Base-by-base conservation (phyloP, 2,329 filamentous ascomycete genomes). In the Colletotrichum sp. region DNA sequence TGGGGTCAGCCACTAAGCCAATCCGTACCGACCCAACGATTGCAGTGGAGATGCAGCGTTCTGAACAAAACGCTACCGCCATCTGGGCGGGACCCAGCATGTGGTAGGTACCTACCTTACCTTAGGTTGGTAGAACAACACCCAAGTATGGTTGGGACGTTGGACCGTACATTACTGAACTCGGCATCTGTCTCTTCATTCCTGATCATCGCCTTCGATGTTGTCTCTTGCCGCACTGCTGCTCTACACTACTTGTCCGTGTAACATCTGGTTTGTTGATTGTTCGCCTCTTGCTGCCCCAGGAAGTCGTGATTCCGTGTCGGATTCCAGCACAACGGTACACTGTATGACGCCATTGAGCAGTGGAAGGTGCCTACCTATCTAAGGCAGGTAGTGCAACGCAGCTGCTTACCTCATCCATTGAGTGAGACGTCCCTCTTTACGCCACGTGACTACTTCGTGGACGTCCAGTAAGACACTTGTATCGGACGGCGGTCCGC, bases 311-410 rank as follows among this genome's bases (percentile, higher is more conserved):
- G 22, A 32, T 48, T 24, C 28, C 28, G 57, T 55, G 26, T 16
- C 3, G 44, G 6, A 52, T 52, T 52, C n/a, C 44, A 22, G 18
- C 28, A 24, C n/a, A 36, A 24, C 22, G 16, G 22, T 52, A 44
- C 39, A 44, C 39, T 44, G 16, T 44, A 75, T 75, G 73, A 75
- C 73, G 73, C 44, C 72, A 73, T 73, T 8, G 32, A 68, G 32
- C 57, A 22, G n/a, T 39, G 16, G 15, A 48, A 39, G 36, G 36
- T 39, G 36, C 15, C 32, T 34, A 34, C 32, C 34, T 39, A 39
- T 15, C 34, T 36, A 36, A 16, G 34, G 34, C 34, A 15, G 30
- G 30, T 24, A 24, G 32, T 12, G 39, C n/a, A n/a, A n/a, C 39
- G 39, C 18, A 44, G 44, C 15, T 62, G 71, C 71, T 74, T 71